These are phyloP conservation scores for Ophiosphaerella herpotricha DNA, from an alignment of 2,329 filamentous ascomycete species.

Conservation along the genomic window DNA sequence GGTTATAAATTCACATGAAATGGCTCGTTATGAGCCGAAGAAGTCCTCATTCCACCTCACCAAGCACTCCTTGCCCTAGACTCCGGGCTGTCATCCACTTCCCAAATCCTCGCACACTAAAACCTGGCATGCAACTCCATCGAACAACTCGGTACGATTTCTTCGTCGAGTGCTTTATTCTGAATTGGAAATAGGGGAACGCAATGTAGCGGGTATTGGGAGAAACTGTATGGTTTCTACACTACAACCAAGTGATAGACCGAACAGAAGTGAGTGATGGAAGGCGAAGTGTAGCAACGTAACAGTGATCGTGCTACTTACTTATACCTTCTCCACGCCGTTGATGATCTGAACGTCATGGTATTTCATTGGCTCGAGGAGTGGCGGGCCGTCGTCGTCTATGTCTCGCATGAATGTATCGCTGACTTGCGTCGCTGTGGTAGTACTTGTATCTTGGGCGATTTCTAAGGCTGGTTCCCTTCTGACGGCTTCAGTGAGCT, in stretches of 20 bases:
- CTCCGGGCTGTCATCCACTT: no score
- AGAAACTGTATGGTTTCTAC: no score
- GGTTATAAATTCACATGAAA: no score
- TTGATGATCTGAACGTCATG: constrained; percentile 28
- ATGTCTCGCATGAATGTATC: constrained; percentile 22
- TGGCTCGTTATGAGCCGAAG: no score
- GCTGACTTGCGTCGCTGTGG: constrained; percentile 3
- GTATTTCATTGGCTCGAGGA: constrained; percentile 11
- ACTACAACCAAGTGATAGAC: neutral
- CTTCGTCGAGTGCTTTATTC: no score
- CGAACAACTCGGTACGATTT: no score
- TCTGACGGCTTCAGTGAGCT: constrained; percentile 60
- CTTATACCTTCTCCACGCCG: constrained; percentile 36
- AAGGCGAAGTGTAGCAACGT: neutral
- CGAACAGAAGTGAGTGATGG: neutral
- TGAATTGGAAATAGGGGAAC: no score
- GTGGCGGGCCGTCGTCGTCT: constrained; percentile 8
- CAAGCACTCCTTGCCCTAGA: no score
- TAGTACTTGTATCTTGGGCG: neutral
- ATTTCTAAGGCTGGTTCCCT: constrained; percentile 17
- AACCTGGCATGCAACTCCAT: no score
- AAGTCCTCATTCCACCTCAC: no score
- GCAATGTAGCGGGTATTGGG: no score
- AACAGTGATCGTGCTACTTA: neutral
- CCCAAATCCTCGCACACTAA: no score